phyloP scores from a whole-genome alignment of 192 early-diverging fungal genomes.

The Linnemannia schmuckeri region DNA sequence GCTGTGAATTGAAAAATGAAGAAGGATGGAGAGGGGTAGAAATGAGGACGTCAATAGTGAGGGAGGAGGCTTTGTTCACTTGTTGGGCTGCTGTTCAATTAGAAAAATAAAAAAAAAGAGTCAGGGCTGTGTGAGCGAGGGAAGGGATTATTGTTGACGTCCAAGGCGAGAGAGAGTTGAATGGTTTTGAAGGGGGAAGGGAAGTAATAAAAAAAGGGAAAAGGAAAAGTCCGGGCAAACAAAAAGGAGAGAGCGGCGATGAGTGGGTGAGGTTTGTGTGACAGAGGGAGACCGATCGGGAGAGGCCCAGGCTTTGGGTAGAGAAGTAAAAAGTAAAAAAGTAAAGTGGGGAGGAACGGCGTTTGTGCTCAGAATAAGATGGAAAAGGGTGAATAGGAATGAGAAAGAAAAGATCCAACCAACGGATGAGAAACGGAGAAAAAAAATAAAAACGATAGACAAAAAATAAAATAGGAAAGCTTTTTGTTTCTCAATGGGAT shows the following conservation, averaged over 20 bases:
- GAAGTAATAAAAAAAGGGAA: neutral
- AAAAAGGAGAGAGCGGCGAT: neutral
- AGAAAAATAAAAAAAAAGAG: no score
- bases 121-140: neutral
- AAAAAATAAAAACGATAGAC: neutral
- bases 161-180: neutral
- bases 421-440: neutral
- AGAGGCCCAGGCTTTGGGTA: neutral
- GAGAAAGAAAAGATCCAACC: neutral
- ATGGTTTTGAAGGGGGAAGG: neutral
- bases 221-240: neutral
- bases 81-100: no score
- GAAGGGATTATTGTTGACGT: neutral
- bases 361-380: neutral
- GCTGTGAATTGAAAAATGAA: no score
- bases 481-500: neutral
- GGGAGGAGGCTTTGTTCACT: no score
- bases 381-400: slow-evolving; percentile 2
- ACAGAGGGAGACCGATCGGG: slow-evolving; percentile 8
- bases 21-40: neutral
- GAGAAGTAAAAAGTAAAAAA: neutral
- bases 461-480: neutral
- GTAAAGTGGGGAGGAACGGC: neutral
- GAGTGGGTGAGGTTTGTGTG: neutral
- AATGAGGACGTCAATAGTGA: neutral